A percentile compares a stretch with the other conserved stretches of the same genome.
These are phyloP conservation scores for Aspergillus jensenii DNA, from an alignment of 2,329 filamentous ascomycete genomes.

Conservation along the genomic window DNA sequence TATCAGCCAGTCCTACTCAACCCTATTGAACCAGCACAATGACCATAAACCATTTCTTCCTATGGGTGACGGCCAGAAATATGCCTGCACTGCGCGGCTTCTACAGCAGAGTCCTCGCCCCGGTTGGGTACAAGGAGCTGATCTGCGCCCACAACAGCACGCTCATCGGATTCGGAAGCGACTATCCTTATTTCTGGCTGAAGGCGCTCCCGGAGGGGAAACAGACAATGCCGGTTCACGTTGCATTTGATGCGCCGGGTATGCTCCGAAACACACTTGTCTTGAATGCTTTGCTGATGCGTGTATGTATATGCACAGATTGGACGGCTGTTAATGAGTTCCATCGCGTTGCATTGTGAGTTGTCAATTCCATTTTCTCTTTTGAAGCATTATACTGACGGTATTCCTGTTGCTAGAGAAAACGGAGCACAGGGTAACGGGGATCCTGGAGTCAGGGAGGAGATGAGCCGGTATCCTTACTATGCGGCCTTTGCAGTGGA, in stretches of 20 bases:
- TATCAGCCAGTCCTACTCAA: no score
- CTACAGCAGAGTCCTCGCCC: background rate
- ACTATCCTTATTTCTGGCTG: conserved; percentile 8
- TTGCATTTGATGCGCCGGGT: conserved; percentile 6
- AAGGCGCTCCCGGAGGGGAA: conserved; percentile 2
- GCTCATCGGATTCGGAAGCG: conserved; percentile 2
- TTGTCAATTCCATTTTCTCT: accelerated
- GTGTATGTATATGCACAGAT: background rate
- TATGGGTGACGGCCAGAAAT: background rate
- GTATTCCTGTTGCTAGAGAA: background rate
- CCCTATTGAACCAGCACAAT: background rate
- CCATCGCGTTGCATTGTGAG: background rate
- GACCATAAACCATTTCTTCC: conserved; percentile 7
- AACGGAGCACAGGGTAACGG: background rate
- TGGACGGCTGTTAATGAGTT: background rate
- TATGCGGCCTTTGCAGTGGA: conserved; percentile 3
- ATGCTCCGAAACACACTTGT: background rate
- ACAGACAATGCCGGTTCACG: background rate
- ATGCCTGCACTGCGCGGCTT: background rate
- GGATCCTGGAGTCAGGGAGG: background rate
- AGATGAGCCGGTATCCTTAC: conserved; percentile 7
- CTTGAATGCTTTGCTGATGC: background rate
- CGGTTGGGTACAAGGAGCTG: conserved; percentile 1
- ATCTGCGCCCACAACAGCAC: background rate
- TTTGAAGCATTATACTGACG: no score